A percentile compares a stretch with the other conserved stretches of the same genome.
Conservation (phyloP, 192 early-diverging fungal species). For the Backusella parvicylindrica region DNA sequence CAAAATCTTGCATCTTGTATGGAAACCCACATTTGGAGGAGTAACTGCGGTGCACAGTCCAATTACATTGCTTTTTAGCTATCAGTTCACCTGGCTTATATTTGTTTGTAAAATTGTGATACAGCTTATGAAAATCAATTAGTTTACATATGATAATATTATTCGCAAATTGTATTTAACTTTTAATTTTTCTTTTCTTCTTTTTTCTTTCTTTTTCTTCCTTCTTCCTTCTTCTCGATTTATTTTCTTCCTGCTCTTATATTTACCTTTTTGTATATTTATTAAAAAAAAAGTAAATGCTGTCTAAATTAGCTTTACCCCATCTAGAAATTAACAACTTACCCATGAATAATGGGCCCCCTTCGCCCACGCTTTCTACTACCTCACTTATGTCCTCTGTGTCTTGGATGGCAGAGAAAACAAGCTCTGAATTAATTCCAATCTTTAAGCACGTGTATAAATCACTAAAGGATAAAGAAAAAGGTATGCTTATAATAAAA, state of each 20-base stretch:
- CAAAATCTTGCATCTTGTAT: too few relatives aligned
- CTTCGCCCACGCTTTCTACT: conserved; percentile 36
- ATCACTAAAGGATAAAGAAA: conserved; percentile 36
- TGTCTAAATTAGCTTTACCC: not conserved
- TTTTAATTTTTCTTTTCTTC: not conserved
- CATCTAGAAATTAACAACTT: not conserved
- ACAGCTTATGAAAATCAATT: conserved; percentile 2
- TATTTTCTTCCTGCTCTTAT: not conserved
- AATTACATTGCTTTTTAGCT: not conserved
- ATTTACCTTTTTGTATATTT: not conserved
- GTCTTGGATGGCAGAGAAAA: conserved; percentile 36
- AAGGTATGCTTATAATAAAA: conserved; percentile 20
- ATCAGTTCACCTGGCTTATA: not conserved
- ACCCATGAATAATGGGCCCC: conserved; percentile 8
- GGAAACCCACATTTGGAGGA: too few relatives aligned
- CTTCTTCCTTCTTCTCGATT: not conserved
- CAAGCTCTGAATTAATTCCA: conserved; percentile 32
- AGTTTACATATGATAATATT: not conserved
- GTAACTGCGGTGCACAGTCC: not conserved
- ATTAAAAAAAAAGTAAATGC: not conserved
- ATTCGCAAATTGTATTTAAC: not conserved
- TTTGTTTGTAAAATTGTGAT: not conserved
- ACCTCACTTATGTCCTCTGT: conserved; percentile 36
- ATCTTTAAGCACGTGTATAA: conserved; percentile 39
- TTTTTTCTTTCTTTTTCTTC: not conserved